Base-by-base conservation (phyloP, 148 eudicot species). In the Mesembryanthemum crystallinum region DNA sequence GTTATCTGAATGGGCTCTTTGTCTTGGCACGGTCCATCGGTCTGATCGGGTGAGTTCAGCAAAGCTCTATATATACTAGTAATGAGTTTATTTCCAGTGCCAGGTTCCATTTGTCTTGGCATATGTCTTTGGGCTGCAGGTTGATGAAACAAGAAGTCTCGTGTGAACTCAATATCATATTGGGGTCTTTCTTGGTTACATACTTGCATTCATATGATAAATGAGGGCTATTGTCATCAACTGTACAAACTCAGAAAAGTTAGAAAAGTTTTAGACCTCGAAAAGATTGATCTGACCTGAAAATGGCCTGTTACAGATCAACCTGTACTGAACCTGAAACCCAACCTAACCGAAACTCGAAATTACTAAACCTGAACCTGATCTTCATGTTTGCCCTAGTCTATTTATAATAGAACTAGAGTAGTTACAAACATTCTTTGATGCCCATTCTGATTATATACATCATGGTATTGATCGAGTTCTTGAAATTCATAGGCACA, bases 21-120 rank as follows among this genome's bases (percentile, higher is more conserved):
- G 97, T 94, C 67, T 78, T 94, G 81, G 97, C 98, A 7, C 93
- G 98, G 73, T 89, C 97, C 69, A 92, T 94, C 33, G 98, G 98
- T 86, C 89, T 94, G 78, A 94, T 94, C 24, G 98, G 98, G 98
- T 94, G 72, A 90, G 93, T 88, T 79, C 4, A 0, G 20, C 55
- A 67, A 2, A 47, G 47, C 62, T 30, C 49, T 61, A 12, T 29
- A 27, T 59, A 15, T 62, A 15, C 30, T 33, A 18, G 15, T 51
- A 7, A 28, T n/a, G 42, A 69, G 23, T 58, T 12, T 67, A 24
- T 20, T 37, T 3, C 28, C 45, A 21, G 37, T 64, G 42, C 12
- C 4, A 64, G 67, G 43, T 64, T 62, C 51, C 65, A 11, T 62
- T 37, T 13, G 32, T 42, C 71, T 43, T 67, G 54, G 69, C 17